Evolutionary conservation across 257 asterid species (phyloP), one percentile per base, ranked within the genome.

Genomic region (Solanum okadae): DNA sequence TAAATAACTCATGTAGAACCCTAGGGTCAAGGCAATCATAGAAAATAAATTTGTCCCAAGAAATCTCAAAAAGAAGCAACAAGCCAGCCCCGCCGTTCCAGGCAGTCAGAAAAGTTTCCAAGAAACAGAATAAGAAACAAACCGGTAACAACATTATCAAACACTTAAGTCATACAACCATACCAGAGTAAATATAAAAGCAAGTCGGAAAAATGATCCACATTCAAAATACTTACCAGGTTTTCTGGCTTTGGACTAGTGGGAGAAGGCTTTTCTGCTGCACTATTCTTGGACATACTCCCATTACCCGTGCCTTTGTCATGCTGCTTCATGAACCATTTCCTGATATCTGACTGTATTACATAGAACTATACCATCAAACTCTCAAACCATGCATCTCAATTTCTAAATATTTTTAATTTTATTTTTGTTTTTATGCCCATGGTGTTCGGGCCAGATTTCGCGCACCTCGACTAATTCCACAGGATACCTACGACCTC

Each of bases 271-370:
- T 93, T 94, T 86, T 94, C 98, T 8, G 93, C 87, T 42, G 92
- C 78, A 49, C 88, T 88, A 68, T 93, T 90, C 91, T 93, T 95
- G 8, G 93, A 86, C 46, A 93, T 38, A 91, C 81, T 90, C 86
- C 93, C 94, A 90, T 93, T 93, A 82, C 95, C 98, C 81, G 90
- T 11, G 38, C 93, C 92, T 89, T 94, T 93, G 5, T 91, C 94
- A 61, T 93, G 98, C 88, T 90, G 93, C 93, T 94, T 97, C 91
- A 93, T 90, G 91, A 97, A 97, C 99, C 99, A 97, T 75, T 95
- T 97, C 88, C 99, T 94, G 79, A 96, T 97, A 92, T 97, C 99
- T 73, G 99, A 93, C 98, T 96, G 96, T 46, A 31, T 82, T 82
- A 27, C 15, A 82, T 14, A 82, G 42, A 82, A 82, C 44, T 49